Evolutionary conservation across 768 basidiomycete genomes (phyloP).

Genomic region (Amanita molliuscula): DNA sequence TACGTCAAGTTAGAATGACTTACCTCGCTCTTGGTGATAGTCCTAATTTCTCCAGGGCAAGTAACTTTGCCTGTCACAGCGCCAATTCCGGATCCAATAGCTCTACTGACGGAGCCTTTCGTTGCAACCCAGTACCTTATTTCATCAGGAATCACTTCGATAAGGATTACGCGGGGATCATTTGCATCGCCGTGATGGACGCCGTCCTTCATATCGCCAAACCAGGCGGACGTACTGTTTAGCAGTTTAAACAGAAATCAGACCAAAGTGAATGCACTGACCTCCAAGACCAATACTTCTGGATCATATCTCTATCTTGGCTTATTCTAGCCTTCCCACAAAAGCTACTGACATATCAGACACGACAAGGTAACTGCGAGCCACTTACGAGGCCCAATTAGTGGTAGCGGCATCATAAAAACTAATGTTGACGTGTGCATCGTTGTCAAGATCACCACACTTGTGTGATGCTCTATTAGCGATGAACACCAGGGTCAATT

Average conservation of each 20-base stretch:
- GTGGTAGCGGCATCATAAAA: constrained; percentile 64
- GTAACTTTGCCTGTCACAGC: constrained; percentile 53
- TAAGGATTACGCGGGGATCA: constrained; percentile 73
- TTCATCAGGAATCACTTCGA: constrained; percentile 71
- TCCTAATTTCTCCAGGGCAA: constrained; percentile 67
- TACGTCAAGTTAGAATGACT: constrained; percentile 11
- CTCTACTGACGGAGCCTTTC: constrained; percentile 44
- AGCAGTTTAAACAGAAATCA: background rate
- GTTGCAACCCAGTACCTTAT: constrained; percentile 76
- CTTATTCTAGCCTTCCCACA: constrained; percentile 61
- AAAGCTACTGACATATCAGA: constrained; percentile 29
- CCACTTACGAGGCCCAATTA: constrained; percentile 57
- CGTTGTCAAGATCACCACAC: constrained; percentile 67
- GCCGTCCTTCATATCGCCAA: constrained; percentile 80
- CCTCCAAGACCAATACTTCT: constrained; percentile 54
- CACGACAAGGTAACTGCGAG: background rate
- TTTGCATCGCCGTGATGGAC: constrained; percentile 70
- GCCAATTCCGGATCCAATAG: constrained; percentile 47
- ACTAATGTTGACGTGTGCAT: constrained; percentile 70
- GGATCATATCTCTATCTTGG: constrained; percentile 52
- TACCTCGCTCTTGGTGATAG: constrained; percentile 67
- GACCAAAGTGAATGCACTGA: constrained; percentile 15
- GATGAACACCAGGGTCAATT: constrained; percentile 55
- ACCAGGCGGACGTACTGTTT: constrained; percentile 59
- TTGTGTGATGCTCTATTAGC: constrained; percentile 68